These are phyloP conservation scores for Paramecium sonneborni DNA, from an alignment of 73 alveolate species.

Conservation along the genomic window DNA sequence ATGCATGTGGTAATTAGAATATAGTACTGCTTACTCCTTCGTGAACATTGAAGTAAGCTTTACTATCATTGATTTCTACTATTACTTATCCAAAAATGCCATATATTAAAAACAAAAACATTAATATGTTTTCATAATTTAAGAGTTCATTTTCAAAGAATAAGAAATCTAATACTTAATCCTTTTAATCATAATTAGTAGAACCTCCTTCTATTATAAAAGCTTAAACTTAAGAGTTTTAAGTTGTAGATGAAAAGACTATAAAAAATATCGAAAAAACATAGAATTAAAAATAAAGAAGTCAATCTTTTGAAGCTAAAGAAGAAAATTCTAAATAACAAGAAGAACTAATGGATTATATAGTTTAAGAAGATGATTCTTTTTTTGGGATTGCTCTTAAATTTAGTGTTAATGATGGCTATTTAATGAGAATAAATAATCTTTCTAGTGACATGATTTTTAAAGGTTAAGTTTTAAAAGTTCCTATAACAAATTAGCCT, in stretches of 20 bases:
- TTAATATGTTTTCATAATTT: neutral
- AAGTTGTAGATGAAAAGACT: neutral
- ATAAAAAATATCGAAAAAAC: neutral
- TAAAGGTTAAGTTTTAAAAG: neutral
- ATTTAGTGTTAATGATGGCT: neutral
- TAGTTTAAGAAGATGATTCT: slow-evolving; percentile 5
- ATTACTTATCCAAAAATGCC: neutral
- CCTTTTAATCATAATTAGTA: neutral
- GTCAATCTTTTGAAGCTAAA: neutral
- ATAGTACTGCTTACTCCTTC: neutral
- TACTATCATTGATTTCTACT: neutral
- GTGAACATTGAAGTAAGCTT: neutral
- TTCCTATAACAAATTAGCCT: slow-evolving; percentile 30
- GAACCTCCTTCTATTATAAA: neutral
- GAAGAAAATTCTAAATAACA: neutral
- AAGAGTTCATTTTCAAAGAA: neutral
- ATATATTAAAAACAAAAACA: neutral
- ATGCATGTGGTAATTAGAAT: neutral
- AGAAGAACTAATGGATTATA: neutral
- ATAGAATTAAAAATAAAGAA: neutral
- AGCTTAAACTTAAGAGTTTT: neutral
- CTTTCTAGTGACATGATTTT: neutral
- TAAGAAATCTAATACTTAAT: neutral
- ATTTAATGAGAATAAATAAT: neutral
- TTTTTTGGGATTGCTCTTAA: slow-evolving; percentile 35